Base-by-base conservation (phyloP, 1,284 basidiomycete genomes). In the Microbotryum saponariae region DNA sequence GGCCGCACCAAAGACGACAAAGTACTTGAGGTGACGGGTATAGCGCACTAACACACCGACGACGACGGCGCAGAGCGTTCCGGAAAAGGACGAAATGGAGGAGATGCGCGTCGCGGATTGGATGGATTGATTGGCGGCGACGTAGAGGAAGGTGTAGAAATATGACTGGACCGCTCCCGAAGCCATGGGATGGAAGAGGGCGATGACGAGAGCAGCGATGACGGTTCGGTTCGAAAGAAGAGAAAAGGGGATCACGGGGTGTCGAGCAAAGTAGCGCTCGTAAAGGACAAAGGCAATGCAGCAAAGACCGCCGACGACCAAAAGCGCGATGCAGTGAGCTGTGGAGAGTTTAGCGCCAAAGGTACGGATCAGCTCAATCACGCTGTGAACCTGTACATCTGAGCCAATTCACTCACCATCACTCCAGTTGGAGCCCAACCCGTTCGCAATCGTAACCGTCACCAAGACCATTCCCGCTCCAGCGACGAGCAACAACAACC, bases 401-500 rank as follows among this genome's bases (percentile, higher is more conserved):
- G 37, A 10, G 14, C 37, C 10, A 42, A 16, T 42, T 10, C 12
- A 16, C 37, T 5, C 12, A 42, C 37, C 62, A 51, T 74, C 74
- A 12, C 62, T 67, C 75, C 75, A 76, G 10, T 63, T 61, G 18
- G 72, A 67, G 12, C 69, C 73, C 44, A 69, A 67, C 1, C 70
- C 70, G 56, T 75, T 75, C 45, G 75, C 75, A 37, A 74, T 63
- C 1, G 75, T 76, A 63, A 76, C 70, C 10, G 73, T 74, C 33
- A 75, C 68, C 42, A 76, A 69, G 54, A 76, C 68, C 55, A 76
- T 66, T 14, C 74, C 75, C 42, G 72, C 70, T 4, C 75, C 75
- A n/a, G 64, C 68, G 14, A 75, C 72, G 42, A 76, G 71, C 45
- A 77, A 67, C 31, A 76, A n/a, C 0, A 77, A 64, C n/a, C 76